A percentile compares a stretch with the other conserved stretches of the same genome.
phyloP scores from a whole-genome alignment of 2,329 filamentous ascomycete species.

The Phaeophleospora eucalypticola region DNA sequence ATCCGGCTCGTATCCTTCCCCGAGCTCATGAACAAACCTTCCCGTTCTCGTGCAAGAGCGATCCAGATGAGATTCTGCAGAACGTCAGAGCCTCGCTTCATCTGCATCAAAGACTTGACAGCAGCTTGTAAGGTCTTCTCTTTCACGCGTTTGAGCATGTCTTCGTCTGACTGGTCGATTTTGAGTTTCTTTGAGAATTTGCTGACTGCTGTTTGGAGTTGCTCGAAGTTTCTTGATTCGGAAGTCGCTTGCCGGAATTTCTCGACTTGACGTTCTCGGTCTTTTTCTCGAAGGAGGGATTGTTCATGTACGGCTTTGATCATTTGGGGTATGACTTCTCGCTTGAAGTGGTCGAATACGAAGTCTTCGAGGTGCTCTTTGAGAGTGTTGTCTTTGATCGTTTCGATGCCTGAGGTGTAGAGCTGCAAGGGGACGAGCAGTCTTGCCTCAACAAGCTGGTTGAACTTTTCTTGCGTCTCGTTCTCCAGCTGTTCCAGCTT shows the following conservation, averaged over 20 bases:
- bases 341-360: slow-evolving; percentile 21
- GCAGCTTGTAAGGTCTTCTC: slow-evolving; percentile 17
- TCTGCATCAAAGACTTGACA: slow-evolving; percentile 20
- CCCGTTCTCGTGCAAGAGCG: slow-evolving; percentile 20
- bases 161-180: slow-evolving; percentile 15
- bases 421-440: slow-evolving; percentile 24
- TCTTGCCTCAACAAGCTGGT: slow-evolving; percentile 11
- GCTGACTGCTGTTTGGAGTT: slow-evolving; percentile 16
- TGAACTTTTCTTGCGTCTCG: slow-evolving; percentile 9
- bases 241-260: slow-evolving; percentile 21
- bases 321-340: slow-evolving; percentile 18
- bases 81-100: slow-evolving; percentile 27
- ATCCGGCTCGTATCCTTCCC: slow-evolving; percentile 34
- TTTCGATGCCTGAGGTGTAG: slow-evolving; percentile 21
- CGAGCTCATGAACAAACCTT: slow-evolving; percentile 29
- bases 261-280: slow-evolving; percentile 21
- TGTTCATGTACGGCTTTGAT: slow-evolving; percentile 13
- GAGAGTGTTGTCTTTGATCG: slow-evolving; percentile 22
- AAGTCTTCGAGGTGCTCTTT: slow-evolving; percentile 25
- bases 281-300: slow-evolving; percentile 16
- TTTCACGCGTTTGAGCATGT: slow-evolving; percentile 13
- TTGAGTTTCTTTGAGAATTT: slow-evolving; percentile 29
- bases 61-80: slow-evolving; percentile 34
- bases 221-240: slow-evolving; percentile 19
- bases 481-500: slow-evolving; percentile 11